phyloP scores from a whole-genome alignment of 2,329 filamentous ascomycete species.

The Epichloe bromicola region DNA sequence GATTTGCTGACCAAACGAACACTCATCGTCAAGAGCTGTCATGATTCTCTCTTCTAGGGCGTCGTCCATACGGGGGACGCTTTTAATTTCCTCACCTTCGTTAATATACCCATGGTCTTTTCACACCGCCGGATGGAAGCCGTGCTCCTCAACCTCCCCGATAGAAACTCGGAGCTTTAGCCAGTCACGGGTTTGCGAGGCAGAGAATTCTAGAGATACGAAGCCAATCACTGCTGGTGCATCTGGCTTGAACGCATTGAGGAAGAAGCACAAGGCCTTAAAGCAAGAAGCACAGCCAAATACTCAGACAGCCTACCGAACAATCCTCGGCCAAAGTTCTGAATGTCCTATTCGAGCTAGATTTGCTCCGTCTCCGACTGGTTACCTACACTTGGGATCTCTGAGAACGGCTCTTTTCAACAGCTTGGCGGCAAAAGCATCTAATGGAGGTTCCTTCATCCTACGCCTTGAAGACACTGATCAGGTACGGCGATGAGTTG shows the following conservation, averaged over 20 bases:
- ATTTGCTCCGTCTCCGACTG: constrained; percentile 92
- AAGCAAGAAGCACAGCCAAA: constrained; percentile 9
- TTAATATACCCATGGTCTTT: neutral
- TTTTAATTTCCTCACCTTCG: neutral
- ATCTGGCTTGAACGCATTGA: constrained; percentile 9
- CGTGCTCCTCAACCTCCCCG: neutral
- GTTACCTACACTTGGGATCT: constrained; percentile 84
- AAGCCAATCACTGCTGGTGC: too few species aligned
- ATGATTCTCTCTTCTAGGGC: neutral
- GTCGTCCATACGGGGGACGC: neutral
- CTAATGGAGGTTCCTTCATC: constrained; percentile 71
- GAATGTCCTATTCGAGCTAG: constrained; percentile 47
- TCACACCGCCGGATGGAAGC: neutral
- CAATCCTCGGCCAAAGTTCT: constrained; percentile 31
- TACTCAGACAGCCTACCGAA: constrained; percentile 8
- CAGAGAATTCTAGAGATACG: neutral
- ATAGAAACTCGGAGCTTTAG: neutral
- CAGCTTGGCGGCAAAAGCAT: constrained; percentile 77
- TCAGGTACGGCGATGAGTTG: constrained; percentile 45
- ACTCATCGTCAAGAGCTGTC: neutral
- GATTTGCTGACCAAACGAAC: too few species aligned
- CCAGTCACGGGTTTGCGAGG: neutral
- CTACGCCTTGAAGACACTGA: constrained; percentile 93
- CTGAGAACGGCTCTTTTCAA: constrained; percentile 91
- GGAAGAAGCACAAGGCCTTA: constrained; percentile 10